These are phyloP conservation scores for Suhomyces xylopsoci DNA, from an alignment of 805 yeast genomes.

Conservation along the genomic window DNA sequence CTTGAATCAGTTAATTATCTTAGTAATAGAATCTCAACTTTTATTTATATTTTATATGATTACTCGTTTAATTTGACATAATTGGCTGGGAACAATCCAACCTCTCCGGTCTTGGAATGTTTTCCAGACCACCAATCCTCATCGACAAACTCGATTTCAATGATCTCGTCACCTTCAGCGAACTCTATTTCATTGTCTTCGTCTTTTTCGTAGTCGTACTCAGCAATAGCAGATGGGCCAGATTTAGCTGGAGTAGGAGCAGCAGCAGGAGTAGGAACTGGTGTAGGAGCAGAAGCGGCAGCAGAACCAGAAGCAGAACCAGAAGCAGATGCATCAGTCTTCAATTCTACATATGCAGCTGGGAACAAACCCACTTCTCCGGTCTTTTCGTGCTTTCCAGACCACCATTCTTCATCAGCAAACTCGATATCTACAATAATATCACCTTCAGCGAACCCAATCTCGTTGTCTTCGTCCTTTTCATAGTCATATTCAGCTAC, in stretches of 20 bases:
- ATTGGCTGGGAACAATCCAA: slow-evolving; percentile 88
- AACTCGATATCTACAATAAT: slow-evolving; percentile 61
- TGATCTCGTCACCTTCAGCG: slow-evolving; percentile 76
- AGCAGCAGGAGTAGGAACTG: slow-evolving; percentile 15
- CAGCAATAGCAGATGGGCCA: slow-evolving; percentile 54
- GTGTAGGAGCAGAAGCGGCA: slow-evolving; percentile 12
- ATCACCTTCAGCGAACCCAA: slow-evolving; percentile 66
- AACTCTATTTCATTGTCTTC: slow-evolving; percentile 91
- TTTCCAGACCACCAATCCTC: slow-evolving; percentile 98
- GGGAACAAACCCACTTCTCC: slow-evolving; percentile 57
- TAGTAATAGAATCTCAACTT: neutral
- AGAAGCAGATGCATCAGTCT: slow-evolving; percentile 8
- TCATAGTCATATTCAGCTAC: slow-evolving; percentile 78
- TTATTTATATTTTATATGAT: neutral
- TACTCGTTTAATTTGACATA: slow-evolving; percentile 50
- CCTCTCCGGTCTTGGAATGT: slow-evolving; percentile 59
- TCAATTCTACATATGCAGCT: slow-evolving; percentile 47
- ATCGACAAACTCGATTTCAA: slow-evolving; percentile 82
- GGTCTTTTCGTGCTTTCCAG: slow-evolving; percentile 37
- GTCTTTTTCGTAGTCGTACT: slow-evolving; percentile 79
- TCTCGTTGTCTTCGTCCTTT: slow-evolving; percentile 75
- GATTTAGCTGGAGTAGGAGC: slow-evolving; percentile 9
- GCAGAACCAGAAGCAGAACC: slow-evolving; percentile 3
- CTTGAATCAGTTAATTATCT: too few species aligned
- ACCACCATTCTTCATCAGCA: slow-evolving; percentile 76